Conservation (phyloP, 768 basidiomycete species). For the Lentinula edodes region DNA sequence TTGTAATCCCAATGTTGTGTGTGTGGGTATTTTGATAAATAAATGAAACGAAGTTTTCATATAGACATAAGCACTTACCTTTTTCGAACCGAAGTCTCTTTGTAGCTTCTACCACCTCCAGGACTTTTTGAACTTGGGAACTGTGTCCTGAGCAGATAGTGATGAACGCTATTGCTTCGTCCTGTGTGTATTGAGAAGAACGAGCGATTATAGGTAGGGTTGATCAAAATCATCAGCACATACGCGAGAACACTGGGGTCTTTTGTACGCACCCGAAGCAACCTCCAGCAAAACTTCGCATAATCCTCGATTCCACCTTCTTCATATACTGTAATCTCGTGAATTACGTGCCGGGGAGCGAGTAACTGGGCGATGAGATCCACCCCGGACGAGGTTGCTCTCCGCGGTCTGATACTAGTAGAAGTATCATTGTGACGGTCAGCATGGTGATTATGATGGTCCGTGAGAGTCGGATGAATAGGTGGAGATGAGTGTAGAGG, state of each 20-base stretch:
- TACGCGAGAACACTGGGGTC: no score
- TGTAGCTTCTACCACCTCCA: constrained; percentile 74
- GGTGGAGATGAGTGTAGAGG: constrained; percentile 23
- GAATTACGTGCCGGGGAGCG: constrained; percentile 57
- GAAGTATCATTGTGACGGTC: neutral
- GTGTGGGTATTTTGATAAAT: no score
- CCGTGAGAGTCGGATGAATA: constrained; percentile 39
- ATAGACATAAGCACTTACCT: constrained; percentile 34
- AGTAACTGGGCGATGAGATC: constrained; percentile 72
- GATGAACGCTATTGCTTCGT: constrained; percentile 77
- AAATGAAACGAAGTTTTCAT: no score
- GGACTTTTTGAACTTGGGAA: constrained; percentile 67
- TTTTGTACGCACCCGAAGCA: constrained; percentile 46
- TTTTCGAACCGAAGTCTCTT: constrained; percentile 72
- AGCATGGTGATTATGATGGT: neutral
- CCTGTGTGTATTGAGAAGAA: constrained; percentile 30
- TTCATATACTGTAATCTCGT: constrained; percentile 65
- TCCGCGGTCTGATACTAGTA: neutral
- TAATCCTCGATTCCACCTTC: constrained; percentile 65
- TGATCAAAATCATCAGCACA: no score
- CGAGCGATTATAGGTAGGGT: no score
- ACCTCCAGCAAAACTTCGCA: constrained; percentile 54
- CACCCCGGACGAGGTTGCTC: constrained; percentile 52
- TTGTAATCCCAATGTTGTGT: no score
- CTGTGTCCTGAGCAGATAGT: constrained; percentile 60